A percentile compares a stretch with the other conserved stretches of the same genome.
These are phyloP conservation scores for Microthlaspi erraticum DNA, from an alignment of 345 rosid species.

Conservation along the genomic window DNA sequence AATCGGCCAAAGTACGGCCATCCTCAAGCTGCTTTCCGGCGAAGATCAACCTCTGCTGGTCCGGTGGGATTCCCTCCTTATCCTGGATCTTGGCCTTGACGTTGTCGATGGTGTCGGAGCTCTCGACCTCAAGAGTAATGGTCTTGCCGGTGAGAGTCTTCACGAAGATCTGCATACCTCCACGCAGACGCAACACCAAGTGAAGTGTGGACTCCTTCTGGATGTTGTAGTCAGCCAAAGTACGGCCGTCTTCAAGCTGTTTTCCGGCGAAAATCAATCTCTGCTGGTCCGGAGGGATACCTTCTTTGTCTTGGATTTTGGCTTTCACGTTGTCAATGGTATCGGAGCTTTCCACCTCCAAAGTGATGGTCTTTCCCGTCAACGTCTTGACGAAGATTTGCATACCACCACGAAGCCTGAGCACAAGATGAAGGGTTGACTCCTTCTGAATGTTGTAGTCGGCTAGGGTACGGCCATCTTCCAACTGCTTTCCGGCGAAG, in stretches of 20 bases:
- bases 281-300: slow-evolving; percentile 58
- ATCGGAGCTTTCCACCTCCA: slow-evolving; percentile 53
- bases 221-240: slow-evolving; percentile 6
- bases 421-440: slow-evolving; percentile 39
- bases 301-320: slow-evolving; percentile 55
- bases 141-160: slow-evolving; percentile 51
- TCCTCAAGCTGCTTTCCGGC: slow-evolving; percentile 54
- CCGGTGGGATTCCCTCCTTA: slow-evolving; percentile 54
- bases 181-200: slow-evolving; percentile 39
- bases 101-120: slow-evolving; percentile 53
- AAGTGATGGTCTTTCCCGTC: slow-evolving; percentile 51
- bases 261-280: slow-evolving; percentile 54
- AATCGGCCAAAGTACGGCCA: slow-evolving; percentile 50
- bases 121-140: slow-evolving; percentile 48
- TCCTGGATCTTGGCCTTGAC: slow-evolving; percentile 53
- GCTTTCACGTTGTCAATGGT: slow-evolving; percentile 56
- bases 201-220: slow-evolving; percentile 45
- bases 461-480: slow-evolving; percentile 43
- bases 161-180: slow-evolving; percentile 55
- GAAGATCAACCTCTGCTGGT: slow-evolving; percentile 51
- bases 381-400: slow-evolving; percentile 52
- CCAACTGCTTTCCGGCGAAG: slow-evolving; percentile 45
- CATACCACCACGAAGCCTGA: slow-evolving; percentile 52
- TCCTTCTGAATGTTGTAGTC: slow-evolving; percentile 53
- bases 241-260: slow-evolving; percentile 35